Base-by-base conservation (phyloP, 1,284 basidiomycete genomes). In the Microbotryum lychnidis-dioicae region DNA sequence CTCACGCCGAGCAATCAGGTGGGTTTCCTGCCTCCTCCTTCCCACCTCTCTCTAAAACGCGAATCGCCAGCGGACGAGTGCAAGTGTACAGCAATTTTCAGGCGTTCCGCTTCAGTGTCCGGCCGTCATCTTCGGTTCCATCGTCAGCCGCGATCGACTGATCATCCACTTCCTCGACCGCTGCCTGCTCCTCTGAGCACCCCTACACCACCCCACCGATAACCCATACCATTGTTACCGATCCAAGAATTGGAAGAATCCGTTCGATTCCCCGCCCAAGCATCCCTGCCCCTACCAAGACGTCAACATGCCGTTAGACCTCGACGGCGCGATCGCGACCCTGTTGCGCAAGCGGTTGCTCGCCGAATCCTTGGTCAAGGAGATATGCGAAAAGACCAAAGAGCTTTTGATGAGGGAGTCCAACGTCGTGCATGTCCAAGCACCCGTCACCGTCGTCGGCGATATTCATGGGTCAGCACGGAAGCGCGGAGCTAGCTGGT, bases 321-420 rank as follows among this genome's bases (percentile, higher is more conserved):
- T 70, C n/a, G 69, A 70, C 50, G 68, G 64, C 14, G 70, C 69
- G 46, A 72, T 97, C 75, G 81, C 88, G 73, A 88, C 91, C 73
- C 80, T 96, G 60, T 83, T 91, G 44, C 82, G 85, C 62, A 97
- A 97, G 79, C 91, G 94, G 72, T 83, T 97, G 16, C 80, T 97
- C 6, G 91, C 91, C 71, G 92, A 97, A 77, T 87, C 89, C 3
- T 81, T 96, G 25, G 76, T 97, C 55, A 85, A 91, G 60, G 92
- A 97, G 80, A 94, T 97, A 81, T 97, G 92, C 80, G 92, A 94
- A 73, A 96, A 96, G 78, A 94, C 92, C 33, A 97, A 97, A 75
- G 93, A 97, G 75, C 89, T 99, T 1, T 84, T 99, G 63, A 98
- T 98, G 96, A 81, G 91, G 68, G 96, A 99, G 79, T 91, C 89